Conservation (phyloP, 805 yeast genomes). For the Clavispora phyllophila region DNA sequence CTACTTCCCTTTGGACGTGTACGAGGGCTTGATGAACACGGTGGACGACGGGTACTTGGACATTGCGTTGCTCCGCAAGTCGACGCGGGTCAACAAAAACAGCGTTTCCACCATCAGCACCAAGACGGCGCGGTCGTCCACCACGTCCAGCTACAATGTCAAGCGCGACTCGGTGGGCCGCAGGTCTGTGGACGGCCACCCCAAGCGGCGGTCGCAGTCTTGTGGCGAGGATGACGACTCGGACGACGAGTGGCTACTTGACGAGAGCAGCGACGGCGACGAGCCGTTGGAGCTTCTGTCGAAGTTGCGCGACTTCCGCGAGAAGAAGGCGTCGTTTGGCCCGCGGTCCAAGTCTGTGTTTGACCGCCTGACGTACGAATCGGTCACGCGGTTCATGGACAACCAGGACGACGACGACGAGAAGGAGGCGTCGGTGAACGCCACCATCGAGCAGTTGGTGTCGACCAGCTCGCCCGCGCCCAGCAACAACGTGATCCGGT, state of each 20-base stretch:
- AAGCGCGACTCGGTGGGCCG: not conserved
- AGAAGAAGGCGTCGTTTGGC: constrained; percentile 17
- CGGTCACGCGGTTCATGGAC: constrained; percentile 2
- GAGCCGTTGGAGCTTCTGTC: constrained; percentile 13
- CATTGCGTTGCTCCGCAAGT: constrained; percentile 45
- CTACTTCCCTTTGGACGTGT: constrained; percentile 42
- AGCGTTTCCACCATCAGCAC: constrained; percentile 14
- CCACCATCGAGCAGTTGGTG: constrained; percentile 55
- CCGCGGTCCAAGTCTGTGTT: constrained; percentile 34
- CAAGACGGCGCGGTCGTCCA: not conserved
- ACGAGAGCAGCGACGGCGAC: no score
- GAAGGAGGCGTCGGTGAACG: constrained; percentile 9
- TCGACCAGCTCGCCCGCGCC: constrained; percentile 54
- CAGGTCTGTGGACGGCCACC: not conserved
- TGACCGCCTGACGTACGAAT: constrained; percentile 20
- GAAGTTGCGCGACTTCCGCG: constrained; percentile 24
- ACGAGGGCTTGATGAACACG: constrained; percentile 51
- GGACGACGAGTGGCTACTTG: not conserved
- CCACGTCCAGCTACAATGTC: not conserved
- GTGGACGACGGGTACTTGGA: constrained; percentile 66
- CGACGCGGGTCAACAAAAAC: constrained; percentile 26
- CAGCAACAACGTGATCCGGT: constrained; percentile 48
- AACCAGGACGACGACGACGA: constrained; percentile 16
- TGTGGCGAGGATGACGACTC: not conserved
- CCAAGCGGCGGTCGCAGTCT: not conserved